Percentiles rank a stretch among this genome's conserved stretches.
These are phyloP conservation scores for Physcomitrium patens DNA, from an alignment of 225 moss, liverwort and hornwort genomes.

Conservation along the genomic window DNA sequence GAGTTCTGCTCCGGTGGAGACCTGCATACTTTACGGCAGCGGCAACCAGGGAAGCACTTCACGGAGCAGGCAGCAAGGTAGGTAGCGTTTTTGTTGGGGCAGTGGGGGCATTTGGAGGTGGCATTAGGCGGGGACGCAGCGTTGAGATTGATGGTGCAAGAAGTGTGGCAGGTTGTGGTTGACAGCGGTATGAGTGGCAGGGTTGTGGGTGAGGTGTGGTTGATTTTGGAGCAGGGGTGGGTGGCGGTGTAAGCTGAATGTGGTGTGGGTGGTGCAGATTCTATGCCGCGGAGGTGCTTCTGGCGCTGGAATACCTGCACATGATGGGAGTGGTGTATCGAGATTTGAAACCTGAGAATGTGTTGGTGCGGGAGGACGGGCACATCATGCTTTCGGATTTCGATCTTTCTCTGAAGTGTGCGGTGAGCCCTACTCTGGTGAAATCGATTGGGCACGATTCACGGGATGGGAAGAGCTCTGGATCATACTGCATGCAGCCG, in stretches of 20 bases:
- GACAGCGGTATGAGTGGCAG: not conserved
- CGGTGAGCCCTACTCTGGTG: constrained; percentile 83
- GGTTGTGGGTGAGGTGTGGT: not conserved
- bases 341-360: constrained; percentile 97
- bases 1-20: constrained; percentile 96
- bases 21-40: constrained; percentile 86
- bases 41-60: constrained; percentile 81
- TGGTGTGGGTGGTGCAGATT: constrained; percentile 54
- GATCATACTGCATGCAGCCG: constrained; percentile 52
- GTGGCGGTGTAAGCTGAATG: not conserved
- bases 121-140: not conserved
- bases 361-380: constrained; percentile 89
- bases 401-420: constrained; percentile 89
- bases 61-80: constrained; percentile 77
- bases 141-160: not conserved
- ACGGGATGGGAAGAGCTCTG: constrained; percentile 52
- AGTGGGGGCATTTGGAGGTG: not conserved
- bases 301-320: constrained; percentile 92
- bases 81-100: constrained; percentile 8
- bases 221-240: not conserved
- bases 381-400: constrained; percentile 99
- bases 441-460: constrained; percentile 49
- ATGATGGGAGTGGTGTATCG: constrained; percentile 99
- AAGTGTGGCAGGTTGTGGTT: not conserved
- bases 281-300: constrained; percentile 91